Evolutionary conservation across 2,329 filamentous ascomycete genomes (phyloP).

Genomic region (Sporothrix humicola): DNA sequence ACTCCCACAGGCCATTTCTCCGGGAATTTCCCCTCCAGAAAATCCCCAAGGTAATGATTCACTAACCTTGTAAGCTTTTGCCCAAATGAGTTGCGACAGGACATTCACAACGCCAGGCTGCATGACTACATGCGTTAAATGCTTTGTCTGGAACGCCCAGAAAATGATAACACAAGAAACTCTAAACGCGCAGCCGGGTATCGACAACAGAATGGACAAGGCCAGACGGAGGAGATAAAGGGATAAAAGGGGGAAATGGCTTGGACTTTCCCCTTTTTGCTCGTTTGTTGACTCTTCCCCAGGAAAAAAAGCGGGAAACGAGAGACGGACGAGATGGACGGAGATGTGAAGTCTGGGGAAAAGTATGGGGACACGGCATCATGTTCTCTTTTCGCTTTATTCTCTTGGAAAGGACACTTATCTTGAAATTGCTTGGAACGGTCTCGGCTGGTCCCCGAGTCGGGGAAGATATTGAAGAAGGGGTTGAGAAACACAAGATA

Average conservation of each 20-base stretch:
- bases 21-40: not conserved
- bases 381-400: not conserved
- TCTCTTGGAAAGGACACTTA: not conserved
- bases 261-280: not conserved
- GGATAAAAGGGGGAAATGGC: not conserved
- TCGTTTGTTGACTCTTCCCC: not conserved
- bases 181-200: conserved; percentile 13
- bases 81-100: conserved; percentile 3
- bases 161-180: not conserved
- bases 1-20: not conserved
- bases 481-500: not conserved
- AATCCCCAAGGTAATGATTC: conserved; percentile 10
- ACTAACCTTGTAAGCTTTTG: not conserved
- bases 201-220: not conserved
- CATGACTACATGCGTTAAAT: not conserved
- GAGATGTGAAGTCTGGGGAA: not conserved
- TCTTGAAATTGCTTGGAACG: conserved; percentile 5
- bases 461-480: not conserved
- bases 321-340: not conserved
- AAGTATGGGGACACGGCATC: not conserved
- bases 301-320: conserved; percentile 12
- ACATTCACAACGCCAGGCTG: not conserved
- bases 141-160: not conserved
- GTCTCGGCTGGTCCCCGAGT: not conserved
- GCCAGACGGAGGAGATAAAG: not conserved